phyloP scores from a whole-genome alignment of 805 yeast species.

The Barnettozyma pratensis region DNA sequence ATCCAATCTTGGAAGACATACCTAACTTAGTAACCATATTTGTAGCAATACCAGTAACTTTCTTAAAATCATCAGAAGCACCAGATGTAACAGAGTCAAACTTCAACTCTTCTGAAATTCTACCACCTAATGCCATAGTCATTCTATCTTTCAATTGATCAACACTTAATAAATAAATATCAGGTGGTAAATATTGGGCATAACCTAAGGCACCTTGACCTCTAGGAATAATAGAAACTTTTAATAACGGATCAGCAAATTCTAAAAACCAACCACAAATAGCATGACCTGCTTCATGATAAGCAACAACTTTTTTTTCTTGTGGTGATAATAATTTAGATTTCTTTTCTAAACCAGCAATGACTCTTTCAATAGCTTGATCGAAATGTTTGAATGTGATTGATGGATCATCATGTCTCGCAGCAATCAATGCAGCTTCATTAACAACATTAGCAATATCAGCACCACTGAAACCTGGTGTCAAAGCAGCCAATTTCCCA shows the following conservation, averaged over 20 bases:
- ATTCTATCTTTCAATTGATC: slow-evolving; percentile 82
- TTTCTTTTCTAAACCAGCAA: slow-evolving; percentile 93
- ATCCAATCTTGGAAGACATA: slow-evolving; percentile 85
- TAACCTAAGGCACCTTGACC: slow-evolving; percentile 97
- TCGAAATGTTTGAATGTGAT: slow-evolving; percentile 84
- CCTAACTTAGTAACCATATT: slow-evolving; percentile 91
- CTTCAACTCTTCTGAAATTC: slow-evolving; percentile 93
- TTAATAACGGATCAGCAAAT: slow-evolving; percentile 87
- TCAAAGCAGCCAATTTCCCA: slow-evolving; percentile 88
- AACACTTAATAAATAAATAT: slow-evolving; percentile 70
- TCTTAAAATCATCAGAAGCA: slow-evolving; percentile 94
- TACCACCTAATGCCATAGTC: slow-evolving; percentile 96
- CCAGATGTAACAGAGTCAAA: slow-evolving; percentile 93
- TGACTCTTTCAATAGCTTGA: slow-evolving; percentile 93
- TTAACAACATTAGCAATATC: slow-evolving; percentile 96
- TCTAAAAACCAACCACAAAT: slow-evolving; percentile 95
- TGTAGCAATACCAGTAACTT: slow-evolving; percentile 90
- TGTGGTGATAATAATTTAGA: slow-evolving; percentile 76
- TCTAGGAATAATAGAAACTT: slow-evolving; percentile 94
- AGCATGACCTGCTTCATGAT: slow-evolving; percentile 99
- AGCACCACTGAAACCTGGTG: slow-evolving; percentile 98
- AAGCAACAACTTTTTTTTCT: slow-evolving; percentile 89
- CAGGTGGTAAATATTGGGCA: slow-evolving; percentile 96
- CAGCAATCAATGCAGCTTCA: slow-evolving; percentile 96
- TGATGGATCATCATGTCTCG: slow-evolving; percentile 66